Conservation (phyloP, 331 rosid genomes). For the Ulmus americana region DNA sequence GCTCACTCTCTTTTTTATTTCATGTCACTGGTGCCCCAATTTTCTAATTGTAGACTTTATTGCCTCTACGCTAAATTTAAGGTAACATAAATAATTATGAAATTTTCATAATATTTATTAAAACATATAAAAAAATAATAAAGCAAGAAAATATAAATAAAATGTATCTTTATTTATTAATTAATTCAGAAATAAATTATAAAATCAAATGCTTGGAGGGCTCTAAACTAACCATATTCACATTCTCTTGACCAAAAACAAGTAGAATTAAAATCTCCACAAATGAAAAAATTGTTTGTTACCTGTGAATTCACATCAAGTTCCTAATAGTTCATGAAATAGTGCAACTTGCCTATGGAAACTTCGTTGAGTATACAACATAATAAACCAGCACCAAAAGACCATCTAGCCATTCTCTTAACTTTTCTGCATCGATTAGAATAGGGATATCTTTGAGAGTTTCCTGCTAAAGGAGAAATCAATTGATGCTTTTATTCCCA, state of each 20-base stretch:
- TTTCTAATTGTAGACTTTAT: too few relatives aligned
- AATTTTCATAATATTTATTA: too few relatives aligned
- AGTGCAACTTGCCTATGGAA: conserved; percentile 61
- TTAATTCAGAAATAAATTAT: too few relatives aligned
- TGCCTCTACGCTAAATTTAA: too few relatives aligned
- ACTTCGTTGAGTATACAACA: conserved; percentile 63
- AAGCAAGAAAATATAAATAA: too few relatives aligned
- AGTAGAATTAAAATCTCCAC: background rate
- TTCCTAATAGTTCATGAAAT: conserved; percentile 1
- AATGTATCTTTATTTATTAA: too few relatives aligned
- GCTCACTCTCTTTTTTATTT: too few relatives aligned
- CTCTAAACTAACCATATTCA: too few relatives aligned
- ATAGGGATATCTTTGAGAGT: conserved; percentile 54
- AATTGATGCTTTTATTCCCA: conserved; percentile 12
- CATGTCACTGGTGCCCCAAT: too few relatives aligned
- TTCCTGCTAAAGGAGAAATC: conserved; percentile 47
- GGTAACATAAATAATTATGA: too few relatives aligned
- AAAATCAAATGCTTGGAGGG: too few relatives aligned
- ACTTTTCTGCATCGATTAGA: conserved; percentile 71
- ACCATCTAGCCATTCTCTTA: conserved; percentile 71
- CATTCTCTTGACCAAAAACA: background rate
- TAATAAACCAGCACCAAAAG: conserved; percentile 56
- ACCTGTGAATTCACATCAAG: background rate
- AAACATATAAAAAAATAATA: too few relatives aligned
- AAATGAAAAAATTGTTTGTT: background rate